These are phyloP conservation scores for Pulicaria dysenterica DNA, from an alignment of 129 eudicot species.

Conservation along the genomic window DNA sequence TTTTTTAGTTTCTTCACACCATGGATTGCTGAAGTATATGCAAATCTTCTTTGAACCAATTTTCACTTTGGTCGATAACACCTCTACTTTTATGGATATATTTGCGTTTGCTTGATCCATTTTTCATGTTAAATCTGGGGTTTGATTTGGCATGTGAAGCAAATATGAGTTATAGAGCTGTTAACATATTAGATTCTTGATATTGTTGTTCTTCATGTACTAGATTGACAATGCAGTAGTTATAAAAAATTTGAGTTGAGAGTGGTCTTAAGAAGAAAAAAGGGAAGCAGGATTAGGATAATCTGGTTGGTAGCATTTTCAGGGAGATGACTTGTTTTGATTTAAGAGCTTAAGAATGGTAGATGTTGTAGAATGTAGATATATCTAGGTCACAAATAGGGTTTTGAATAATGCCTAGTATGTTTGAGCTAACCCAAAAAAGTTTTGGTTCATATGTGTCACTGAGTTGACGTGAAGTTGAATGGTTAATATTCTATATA, in stretches of 20 bases:
- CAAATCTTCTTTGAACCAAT: too few relatives aligned
- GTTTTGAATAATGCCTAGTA: not conserved
- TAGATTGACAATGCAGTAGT: not conserved
- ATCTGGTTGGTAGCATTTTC: not conserved
- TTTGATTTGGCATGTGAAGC: not conserved
- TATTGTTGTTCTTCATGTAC: not conserved
- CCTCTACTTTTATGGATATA: not conserved
- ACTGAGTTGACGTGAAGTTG: not conserved
- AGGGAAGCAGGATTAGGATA: not conserved
- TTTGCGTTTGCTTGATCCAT: not conserved
- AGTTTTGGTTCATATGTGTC: not conserved
- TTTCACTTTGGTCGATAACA: too few relatives aligned
- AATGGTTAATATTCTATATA: not conserved
- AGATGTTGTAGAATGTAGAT: not conserved
- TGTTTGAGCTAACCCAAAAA: not conserved
- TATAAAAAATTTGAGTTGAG: not conserved
- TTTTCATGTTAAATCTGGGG: not conserved
- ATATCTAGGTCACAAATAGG: not conserved
- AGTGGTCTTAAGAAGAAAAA: not conserved
- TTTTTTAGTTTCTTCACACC: too few relatives aligned
- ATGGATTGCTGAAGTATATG: too few relatives aligned
- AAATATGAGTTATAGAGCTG: too few relatives aligned
- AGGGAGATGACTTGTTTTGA: not conserved
- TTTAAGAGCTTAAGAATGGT: constrained; percentile 4
- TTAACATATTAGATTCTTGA: not conserved